phyloP scores from a whole-genome alignment of 352 stramenopile species.

The Globisporangium ultimum region DNA sequence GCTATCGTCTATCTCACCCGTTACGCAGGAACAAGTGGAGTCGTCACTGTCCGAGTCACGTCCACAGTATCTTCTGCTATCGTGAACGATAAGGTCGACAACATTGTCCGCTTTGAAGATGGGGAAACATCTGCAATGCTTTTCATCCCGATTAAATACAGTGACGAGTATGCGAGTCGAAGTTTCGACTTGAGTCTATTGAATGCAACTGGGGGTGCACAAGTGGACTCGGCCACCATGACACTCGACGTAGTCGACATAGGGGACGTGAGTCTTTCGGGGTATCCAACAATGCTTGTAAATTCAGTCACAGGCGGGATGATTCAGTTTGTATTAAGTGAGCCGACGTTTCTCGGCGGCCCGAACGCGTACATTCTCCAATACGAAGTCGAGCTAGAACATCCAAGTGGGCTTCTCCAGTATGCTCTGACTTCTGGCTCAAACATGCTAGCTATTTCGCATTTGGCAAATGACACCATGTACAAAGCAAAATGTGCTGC shows the following conservation, averaged over 20 bases:
- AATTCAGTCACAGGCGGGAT: conserved; percentile 22
- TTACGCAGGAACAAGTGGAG: conserved; percentile 8
- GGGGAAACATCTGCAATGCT: conserved; percentile 9
- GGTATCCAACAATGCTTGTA: conserved; percentile 11
- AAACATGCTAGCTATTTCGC: conserved; percentile 9
- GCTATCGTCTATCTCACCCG: conserved; percentile 10
- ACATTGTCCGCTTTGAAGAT: conserved; percentile 29
- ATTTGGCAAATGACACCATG: conserved; percentile 19
- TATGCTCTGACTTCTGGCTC: neutral
- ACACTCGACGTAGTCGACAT: conserved; percentile 29
- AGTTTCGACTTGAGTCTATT: conserved; percentile 25
- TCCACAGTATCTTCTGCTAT: conserved; percentile 33
- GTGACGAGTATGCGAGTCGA: conserved; percentile 26
- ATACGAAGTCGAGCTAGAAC: conserved; percentile 19
- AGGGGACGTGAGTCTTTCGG: conserved; percentile 39
- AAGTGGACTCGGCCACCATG: conserved; percentile 10
- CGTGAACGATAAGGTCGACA: conserved; percentile 15
- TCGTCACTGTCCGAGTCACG: conserved; percentile 21
- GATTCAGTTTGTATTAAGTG: conserved; percentile 21
- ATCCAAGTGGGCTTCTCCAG: neutral
- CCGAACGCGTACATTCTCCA: neutral
- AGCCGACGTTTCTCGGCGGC: conserved; percentile 26
- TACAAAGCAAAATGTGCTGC: conserved; percentile 26
- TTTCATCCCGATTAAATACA: conserved; percentile 23
- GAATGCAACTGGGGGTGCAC: conserved; percentile 24